These are phyloP conservation scores for Cichorium intybus DNA, from an alignment of 140 eudicot genomes.

Conservation along the genomic window DNA sequence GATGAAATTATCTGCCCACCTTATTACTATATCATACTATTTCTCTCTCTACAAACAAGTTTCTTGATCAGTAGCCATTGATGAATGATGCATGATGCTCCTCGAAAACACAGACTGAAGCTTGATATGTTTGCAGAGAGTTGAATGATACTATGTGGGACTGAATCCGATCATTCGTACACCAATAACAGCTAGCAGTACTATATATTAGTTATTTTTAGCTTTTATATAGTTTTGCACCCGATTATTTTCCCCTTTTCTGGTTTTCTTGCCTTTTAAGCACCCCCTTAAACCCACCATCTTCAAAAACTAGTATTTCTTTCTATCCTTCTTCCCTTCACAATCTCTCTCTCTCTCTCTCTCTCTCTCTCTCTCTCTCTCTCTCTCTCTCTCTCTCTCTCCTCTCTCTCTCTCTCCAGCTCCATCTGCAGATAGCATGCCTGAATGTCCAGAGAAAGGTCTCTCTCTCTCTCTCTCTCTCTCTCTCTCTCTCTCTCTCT, in stretches of 20 bases:
- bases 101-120: constrained; percentile 23
- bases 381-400: constrained; percentile 29
- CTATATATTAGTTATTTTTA: neutral
- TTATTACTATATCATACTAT: constrained; percentile 1
- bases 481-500: constrained; percentile 13
- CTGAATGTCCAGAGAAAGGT: constrained; percentile 98
- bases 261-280: constrained; percentile 78
- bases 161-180: constrained; percentile 42
- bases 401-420: constrained; percentile 28
- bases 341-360: constrained; percentile 28
- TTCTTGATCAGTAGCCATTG: constrained; percentile 26
- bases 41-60: constrained; percentile 24
- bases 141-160: constrained; percentile 27
- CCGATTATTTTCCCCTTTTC: constrained; percentile 24
- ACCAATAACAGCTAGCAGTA: constrained; percentile 33
- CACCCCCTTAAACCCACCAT: constrained; percentile 44
- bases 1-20: constrained; percentile 33
- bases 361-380: constrained; percentile 21
- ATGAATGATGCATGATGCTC: constrained; percentile 35
- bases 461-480: constrained; percentile 24
- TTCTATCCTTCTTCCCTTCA: constrained; percentile 23
- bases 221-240: constrained; percentile 23
- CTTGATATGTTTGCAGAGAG: constrained; percentile 29
- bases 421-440: constrained; percentile 60
- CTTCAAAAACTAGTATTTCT: constrained; percentile 43